These are phyloP conservation scores for Typha latifolia DNA, from an alignment of 176 grass and related monocot species.

Conservation along the genomic window DNA sequence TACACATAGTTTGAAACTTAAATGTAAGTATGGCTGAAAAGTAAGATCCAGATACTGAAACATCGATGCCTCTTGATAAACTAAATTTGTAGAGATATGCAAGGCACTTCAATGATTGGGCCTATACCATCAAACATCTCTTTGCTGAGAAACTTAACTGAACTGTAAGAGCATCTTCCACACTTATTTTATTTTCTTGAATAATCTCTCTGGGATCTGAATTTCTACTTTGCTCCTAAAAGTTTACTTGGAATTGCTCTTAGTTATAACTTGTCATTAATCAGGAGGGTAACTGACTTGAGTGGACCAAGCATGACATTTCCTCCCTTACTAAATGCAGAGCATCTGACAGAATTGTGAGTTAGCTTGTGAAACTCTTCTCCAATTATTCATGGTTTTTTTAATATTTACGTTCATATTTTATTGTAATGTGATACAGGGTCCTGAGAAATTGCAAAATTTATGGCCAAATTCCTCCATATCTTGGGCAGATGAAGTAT, in stretches of 20 bases:
- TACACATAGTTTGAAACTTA: not conserved
- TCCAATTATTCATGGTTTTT: conserved; percentile 19
- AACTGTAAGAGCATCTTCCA: conserved; percentile 42
- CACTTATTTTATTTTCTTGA: not conserved
- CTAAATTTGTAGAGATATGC: conserved; percentile 58
- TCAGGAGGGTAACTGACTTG: conserved; percentile 71
- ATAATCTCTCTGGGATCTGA: not conserved
- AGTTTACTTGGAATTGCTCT: not conserved
- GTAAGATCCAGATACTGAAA: not conserved
- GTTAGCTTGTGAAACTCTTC: conserved; percentile 10
- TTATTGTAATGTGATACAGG: conserved; percentile 27
- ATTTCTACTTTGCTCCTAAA: conserved; percentile 19
- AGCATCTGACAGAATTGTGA: conserved; percentile 63
- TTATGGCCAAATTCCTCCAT: conserved; percentile 50
- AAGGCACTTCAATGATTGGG: conserved; percentile 61
- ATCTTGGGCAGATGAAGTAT: conserved; percentile 50
- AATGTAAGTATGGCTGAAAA: not conserved
- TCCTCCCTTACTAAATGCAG: conserved; percentile 56
- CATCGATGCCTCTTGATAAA: conserved; percentile 2
- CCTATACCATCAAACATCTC: conserved; percentile 64
- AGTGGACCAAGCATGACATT: conserved; percentile 55
- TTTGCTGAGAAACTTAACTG: conserved; percentile 61
- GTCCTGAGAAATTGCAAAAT: conserved; percentile 75
- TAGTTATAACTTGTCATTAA: conserved; percentile 22
- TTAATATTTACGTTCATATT: conserved; percentile 4